Conservation (phyloP, 208 protist genomes). For the Blastocrithidia nonstop region DNA sequence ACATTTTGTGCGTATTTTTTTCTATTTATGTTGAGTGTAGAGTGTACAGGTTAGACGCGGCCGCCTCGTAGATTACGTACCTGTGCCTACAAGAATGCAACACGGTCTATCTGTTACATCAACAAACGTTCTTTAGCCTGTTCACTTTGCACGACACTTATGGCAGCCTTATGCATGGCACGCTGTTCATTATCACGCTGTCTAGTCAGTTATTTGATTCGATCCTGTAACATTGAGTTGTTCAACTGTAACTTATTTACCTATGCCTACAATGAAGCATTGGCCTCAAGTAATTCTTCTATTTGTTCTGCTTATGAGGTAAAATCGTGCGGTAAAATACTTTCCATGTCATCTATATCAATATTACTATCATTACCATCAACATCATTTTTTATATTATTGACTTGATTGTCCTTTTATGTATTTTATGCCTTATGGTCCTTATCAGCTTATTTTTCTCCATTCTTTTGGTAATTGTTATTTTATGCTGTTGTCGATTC, state of each 20-base stretch:
- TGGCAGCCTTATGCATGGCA: constrained; percentile 14
- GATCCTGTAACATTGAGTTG: constrained; percentile 57
- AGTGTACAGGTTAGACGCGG: constrained; percentile 50
- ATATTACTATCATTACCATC: no score
- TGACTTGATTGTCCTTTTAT: no score
- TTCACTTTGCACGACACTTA: constrained; percentile 30
- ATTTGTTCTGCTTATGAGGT: constrained; percentile 31
- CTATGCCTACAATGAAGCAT: constrained; percentile 46
- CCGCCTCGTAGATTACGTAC: constrained; percentile 66
- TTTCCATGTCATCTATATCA: no score
- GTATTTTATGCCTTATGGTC: no score
- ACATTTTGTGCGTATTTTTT: no score
- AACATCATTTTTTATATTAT: no score
- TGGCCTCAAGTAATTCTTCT: constrained; percentile 71
- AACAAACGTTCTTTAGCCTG: constrained; percentile 37
- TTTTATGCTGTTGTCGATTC: no score
- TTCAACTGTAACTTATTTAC: constrained; percentile 49
- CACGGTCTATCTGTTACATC: constrained; percentile 56
- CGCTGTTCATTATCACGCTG: constrained; percentile 12
- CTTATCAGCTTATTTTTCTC: no score
- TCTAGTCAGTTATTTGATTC: constrained; percentile 16
- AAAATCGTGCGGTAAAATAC: constrained; percentile 11
- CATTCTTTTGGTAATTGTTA: no score
- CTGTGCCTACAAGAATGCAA: constrained; percentile 76
- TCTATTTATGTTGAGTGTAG: constrained; percentile 24